These are phyloP conservation scores for Thymus mandschuricus DNA, from an alignment of 257 asterid species.

Conservation along the genomic window DNA sequence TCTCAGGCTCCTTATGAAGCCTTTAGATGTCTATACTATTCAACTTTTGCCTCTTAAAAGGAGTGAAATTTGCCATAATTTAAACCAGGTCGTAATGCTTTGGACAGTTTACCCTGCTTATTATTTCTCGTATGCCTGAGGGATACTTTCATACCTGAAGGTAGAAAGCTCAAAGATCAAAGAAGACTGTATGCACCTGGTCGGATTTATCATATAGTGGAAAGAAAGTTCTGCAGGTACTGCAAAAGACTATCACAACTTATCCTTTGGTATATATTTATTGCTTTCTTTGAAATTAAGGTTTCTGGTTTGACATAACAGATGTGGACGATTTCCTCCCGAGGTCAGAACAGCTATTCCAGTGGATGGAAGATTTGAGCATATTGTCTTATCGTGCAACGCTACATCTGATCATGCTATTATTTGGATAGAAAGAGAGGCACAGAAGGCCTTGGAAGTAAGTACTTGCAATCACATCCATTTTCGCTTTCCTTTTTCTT, in stretches of 20 bases:
- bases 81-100: constrained; percentile 63
- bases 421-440: constrained; percentile 87
- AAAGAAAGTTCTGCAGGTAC: constrained; percentile 91
- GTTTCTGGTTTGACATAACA: constrained; percentile 30
- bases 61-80: constrained; percentile 40
- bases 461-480: constrained; percentile 27
- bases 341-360: constrained; percentile 96
- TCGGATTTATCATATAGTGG: constrained; percentile 92
- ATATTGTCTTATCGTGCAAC: constrained; percentile 87
- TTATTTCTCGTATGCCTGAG: constrained; percentile 85
- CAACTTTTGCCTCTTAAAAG: constrained; percentile 29
- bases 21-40: constrained; percentile 5
- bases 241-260: background rate
- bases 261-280: background rate
- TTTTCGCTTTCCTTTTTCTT: too few relatives aligned
- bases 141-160: constrained; percentile 94
- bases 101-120: constrained; percentile 97
- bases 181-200: constrained; percentile 95
- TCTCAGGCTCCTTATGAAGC: constrained; percentile 21
- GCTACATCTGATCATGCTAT: constrained; percentile 95
- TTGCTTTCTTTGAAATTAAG: constrained; percentile 17
- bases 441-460: constrained; percentile 78
- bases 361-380: constrained; percentile 97
- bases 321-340: constrained; percentile 98
- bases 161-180: constrained; percentile 90